phyloP scores from a whole-genome alignment of 305 asterid genomes.

The Fraxinus sp. region DNA sequence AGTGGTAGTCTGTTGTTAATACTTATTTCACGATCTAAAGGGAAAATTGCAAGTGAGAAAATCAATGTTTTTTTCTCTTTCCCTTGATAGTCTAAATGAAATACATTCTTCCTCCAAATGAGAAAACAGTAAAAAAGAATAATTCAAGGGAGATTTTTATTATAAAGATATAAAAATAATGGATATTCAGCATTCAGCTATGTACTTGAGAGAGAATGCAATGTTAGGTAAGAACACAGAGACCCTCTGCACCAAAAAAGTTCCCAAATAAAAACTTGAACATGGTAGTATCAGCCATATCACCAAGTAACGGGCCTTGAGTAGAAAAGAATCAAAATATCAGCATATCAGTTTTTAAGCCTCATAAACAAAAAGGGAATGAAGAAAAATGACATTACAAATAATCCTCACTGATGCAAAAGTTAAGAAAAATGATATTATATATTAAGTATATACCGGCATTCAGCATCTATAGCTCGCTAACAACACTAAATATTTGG shows the following conservation, averaged over 20 bases:
- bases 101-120: not conserved
- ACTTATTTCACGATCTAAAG: not conserved
- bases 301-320: not conserved
- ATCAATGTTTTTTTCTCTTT: not conserved
- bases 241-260: not conserved
- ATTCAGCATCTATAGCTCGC: not conserved
- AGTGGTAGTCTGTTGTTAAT: not conserved
- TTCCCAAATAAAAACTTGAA: not conserved
- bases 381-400: not conserved
- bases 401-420: not conserved
- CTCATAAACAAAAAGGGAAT: not conserved
- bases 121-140: not conserved
- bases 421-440: too few relatives aligned
- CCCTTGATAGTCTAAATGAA: not conserved
- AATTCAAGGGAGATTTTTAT: not conserved
- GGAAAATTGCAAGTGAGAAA: not conserved
- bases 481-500: not conserved
- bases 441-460: not conserved
- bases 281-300: not conserved
- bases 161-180: not conserved
- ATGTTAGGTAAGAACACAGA: not conserved
- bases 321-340: not conserved
- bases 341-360: not conserved
- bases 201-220: not conserved
- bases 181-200: slow-evolving; percentile 11